phyloP scores from a whole-genome alignment of 306 rosid genomes.

The Vicia faba region DNA sequence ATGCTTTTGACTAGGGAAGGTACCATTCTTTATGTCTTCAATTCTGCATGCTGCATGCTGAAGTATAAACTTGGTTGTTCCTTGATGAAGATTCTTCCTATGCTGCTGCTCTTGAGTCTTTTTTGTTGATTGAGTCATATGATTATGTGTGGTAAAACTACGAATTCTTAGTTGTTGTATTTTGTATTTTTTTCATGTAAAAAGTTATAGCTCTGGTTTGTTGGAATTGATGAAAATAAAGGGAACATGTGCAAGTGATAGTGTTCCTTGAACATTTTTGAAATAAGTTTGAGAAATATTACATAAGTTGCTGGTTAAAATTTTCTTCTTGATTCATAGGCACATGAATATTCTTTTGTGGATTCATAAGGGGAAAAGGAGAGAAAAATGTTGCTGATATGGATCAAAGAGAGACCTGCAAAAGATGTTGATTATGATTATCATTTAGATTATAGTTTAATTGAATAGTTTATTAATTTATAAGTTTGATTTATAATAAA shows the following conservation, averaged over 20 bases:
- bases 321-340: neutral
- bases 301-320: neutral
- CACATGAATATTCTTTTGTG: neutral
- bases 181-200: neutral
- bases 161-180: conserved; percentile 2
- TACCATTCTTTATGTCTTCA: conserved; percentile 29
- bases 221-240: neutral
- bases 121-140: neutral
- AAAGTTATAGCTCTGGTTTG: conserved; percentile 15
- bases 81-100: conserved; percentile 27
- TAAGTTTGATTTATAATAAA: no score
- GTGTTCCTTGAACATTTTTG: neutral
- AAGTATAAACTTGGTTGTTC: conserved; percentile 41
- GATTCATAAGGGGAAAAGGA: neutral
- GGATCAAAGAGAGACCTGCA: neutral
- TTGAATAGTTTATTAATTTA: no score
- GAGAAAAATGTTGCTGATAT: neutral
- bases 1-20: conserved; percentile 26
- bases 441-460: neutral
- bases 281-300: conserved; percentile 12
- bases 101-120: neutral
- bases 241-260: neutral
- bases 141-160: neutral
- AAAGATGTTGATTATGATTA: neutral
- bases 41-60: conserved; percentile 37